A percentile compares a stretch with the other conserved stretches of the same genome.
Conservation (phyloP, 1,284 basidiomycete species). For the Fereydounia khargensis region DNA sequence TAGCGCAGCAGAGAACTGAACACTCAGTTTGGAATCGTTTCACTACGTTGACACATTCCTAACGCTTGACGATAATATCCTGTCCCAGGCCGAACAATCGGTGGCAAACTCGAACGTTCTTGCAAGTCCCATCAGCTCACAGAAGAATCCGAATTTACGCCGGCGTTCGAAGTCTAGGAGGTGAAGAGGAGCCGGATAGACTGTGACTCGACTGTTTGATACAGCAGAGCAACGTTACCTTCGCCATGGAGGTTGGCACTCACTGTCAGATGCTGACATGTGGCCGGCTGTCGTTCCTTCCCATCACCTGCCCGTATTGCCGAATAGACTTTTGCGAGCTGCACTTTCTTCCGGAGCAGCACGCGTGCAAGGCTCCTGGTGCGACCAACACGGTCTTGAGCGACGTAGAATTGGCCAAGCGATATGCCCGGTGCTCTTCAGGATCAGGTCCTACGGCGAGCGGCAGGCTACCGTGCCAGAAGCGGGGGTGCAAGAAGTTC, state of each 20-base stretch:
- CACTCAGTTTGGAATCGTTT: too few species aligned
- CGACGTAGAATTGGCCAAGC: constrained; percentile 20
- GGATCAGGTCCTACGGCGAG: constrained; percentile 7
- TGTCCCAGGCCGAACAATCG: too few species aligned
- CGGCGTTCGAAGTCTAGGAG: too few species aligned
- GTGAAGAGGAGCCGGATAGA: too few species aligned
- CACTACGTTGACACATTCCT: too few species aligned
- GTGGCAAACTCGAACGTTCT: too few species aligned
- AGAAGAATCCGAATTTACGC: too few species aligned
- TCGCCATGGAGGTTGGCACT: constrained; percentile 42
- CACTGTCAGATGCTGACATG: constrained; percentile 33
- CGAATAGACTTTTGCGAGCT: constrained; percentile 33
- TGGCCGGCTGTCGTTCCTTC: constrained; percentile 40
- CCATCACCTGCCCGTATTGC: constrained; percentile 37
- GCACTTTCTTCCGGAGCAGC: constrained; percentile 39
- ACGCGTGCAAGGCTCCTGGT: constrained; percentile 24
- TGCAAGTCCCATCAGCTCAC: too few species aligned
- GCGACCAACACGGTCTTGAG: constrained; percentile 15
- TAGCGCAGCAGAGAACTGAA: too few species aligned
- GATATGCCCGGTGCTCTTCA: constrained; percentile 1
- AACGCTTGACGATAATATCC: too few species aligned
- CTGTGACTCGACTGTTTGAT: too few species aligned
- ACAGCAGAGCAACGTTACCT: too few species aligned
- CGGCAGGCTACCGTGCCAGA: constrained; percentile 41
- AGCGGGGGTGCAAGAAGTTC: constrained; percentile 37